phyloP scores from a whole-genome alignment of 2,329 filamentous ascomycete species.

The Colletotrichum sp. region DNA sequence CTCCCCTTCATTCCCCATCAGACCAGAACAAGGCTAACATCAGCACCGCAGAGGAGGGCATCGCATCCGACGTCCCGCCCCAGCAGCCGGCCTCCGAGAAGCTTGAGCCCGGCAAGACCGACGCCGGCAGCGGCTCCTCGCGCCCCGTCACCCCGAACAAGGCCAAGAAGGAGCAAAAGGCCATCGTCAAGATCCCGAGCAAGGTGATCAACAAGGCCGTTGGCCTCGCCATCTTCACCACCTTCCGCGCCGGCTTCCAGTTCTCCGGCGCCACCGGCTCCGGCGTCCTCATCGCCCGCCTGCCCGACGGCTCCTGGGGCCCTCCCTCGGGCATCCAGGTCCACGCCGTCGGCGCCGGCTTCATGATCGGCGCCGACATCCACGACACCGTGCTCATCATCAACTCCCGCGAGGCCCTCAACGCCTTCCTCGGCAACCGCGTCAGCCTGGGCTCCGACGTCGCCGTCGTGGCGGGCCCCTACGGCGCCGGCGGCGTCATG shows the following conservation, averaged over 20 bases:
- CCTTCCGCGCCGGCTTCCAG: slow-evolving; percentile 69
- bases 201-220: slow-evolving; percentile 69
- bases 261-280: slow-evolving; percentile 71
- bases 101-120: slow-evolving; percentile 18
- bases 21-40: slow-evolving; percentile 15
- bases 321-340: slow-evolving; percentile 84
- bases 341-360: slow-evolving; percentile 79
- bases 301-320: slow-evolving; percentile 73
- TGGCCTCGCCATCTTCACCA: slow-evolving; percentile 76
- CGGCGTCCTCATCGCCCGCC: slow-evolving; percentile 67
- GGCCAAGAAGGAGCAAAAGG: slow-evolving; percentile 43
- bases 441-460: slow-evolving; percentile 81
- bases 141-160: slow-evolving; percentile 26
- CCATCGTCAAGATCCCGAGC: slow-evolving; percentile 57
- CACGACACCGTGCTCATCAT: slow-evolving; percentile 91
- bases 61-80: slow-evolving; percentile 46
- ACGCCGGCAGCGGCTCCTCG: neutral
- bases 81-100: slow-evolving; percentile 25
- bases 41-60: slow-evolving; percentile 50
- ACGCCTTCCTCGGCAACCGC: slow-evolving; percentile 76
- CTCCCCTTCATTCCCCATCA: neutral
- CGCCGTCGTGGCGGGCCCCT: slow-evolving; percentile 72
- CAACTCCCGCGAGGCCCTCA: slow-evolving; percentile 76
- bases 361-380: slow-evolving; percentile 83
- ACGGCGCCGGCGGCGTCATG: slow-evolving; percentile 74